A percentile compares a stretch with the other conserved stretches of the same genome.
These are phyloP conservation scores for Biscogniauxia sp. DNA, from an alignment of 2,329 filamentous ascomycete genomes.

Conservation along the genomic window DNA sequence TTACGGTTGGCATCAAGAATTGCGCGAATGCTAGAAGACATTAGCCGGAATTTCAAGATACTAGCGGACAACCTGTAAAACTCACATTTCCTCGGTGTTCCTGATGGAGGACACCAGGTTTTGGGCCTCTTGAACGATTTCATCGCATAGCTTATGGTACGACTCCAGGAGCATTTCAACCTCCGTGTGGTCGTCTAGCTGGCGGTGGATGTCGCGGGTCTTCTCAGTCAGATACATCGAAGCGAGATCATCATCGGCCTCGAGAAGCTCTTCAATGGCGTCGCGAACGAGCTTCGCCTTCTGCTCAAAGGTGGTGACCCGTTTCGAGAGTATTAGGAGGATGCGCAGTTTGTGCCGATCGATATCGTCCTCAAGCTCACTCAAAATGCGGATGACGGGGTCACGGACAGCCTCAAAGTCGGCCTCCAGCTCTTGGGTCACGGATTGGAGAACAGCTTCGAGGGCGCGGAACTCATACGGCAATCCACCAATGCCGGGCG, in stretches of 20 bases:
- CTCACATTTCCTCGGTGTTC: constrained; percentile 97
- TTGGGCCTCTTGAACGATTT: constrained; percentile 92
- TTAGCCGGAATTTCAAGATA: constrained; percentile 22
- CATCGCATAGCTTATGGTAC: constrained; percentile 96
- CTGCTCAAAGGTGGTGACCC: constrained; percentile 94
- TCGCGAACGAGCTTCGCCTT: constrained; percentile 92
- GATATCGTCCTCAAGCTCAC: constrained; percentile 93
- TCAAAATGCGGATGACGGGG: constrained; percentile 82
- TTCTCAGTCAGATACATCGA: constrained; percentile 97
- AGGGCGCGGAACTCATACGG: constrained; percentile 96
- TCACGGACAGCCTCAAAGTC: constrained; percentile 94
- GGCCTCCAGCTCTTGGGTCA: constrained; percentile 85
- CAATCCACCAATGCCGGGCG: constrained; percentile 60
- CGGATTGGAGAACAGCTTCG: constrained; percentile 91
- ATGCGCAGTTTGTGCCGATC: constrained; percentile 90
- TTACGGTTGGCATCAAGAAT: constrained; percentile 98
- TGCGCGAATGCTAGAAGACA: constrained; percentile 72
- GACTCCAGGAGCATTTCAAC: constrained; percentile 96
- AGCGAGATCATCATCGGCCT: constrained; percentile 92
- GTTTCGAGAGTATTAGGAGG: constrained; percentile 90
- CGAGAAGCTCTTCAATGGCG: constrained; percentile 90
- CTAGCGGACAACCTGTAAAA: background rate
- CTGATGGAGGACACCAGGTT: constrained; percentile 92
- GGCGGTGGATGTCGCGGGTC: constrained; percentile 66
- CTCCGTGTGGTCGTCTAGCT: constrained; percentile 88